Conservation (phyloP, 2,329 filamentous ascomycete genomes). For the Sporothrix luriei region DNA sequence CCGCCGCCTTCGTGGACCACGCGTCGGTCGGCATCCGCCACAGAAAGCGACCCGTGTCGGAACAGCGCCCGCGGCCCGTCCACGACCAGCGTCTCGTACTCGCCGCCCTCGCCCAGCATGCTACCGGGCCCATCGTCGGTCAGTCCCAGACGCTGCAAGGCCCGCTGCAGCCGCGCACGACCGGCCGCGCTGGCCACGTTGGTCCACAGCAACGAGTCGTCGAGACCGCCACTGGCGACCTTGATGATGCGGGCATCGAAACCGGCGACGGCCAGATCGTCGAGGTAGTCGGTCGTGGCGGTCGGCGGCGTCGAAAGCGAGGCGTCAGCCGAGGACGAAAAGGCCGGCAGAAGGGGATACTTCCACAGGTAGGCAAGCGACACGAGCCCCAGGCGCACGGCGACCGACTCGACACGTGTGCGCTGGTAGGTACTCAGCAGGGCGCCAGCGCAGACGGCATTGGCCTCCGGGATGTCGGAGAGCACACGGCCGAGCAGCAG, state of each 20-base stretch:
- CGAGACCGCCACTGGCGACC: slow-evolving; percentile 86
- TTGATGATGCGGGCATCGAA: slow-evolving; percentile 93
- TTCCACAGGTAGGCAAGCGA: slow-evolving; percentile 92
- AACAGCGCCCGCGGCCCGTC: slow-evolving; percentile 76
- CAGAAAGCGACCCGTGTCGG: slow-evolving; percentile 59
- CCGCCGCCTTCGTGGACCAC: slow-evolving; percentile 72
- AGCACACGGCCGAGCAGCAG: slow-evolving; percentile 71
- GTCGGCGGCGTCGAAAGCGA: not conserved
- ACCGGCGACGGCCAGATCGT: slow-evolving; percentile 76
- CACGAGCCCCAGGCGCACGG: slow-evolving; percentile 75
- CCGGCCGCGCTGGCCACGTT: slow-evolving; percentile 66
- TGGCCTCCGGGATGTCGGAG: slow-evolving; percentile 71
- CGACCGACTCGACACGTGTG: slow-evolving; percentile 91
- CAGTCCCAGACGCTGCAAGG: slow-evolving; percentile 68
- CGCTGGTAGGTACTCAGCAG: slow-evolving; percentile 95
- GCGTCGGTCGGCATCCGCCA: slow-evolving; percentile 57
- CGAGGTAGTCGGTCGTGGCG: slow-evolving; percentile 48
- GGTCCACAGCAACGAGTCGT: slow-evolving; percentile 77
- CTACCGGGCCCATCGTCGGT: slow-evolving; percentile 49
- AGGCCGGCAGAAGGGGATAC: slow-evolving; percentile 70
- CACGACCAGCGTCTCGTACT: slow-evolving; percentile 91
- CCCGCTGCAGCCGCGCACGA: slow-evolving; percentile 52
- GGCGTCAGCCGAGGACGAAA: not conserved
- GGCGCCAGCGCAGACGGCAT: slow-evolving; percentile 86
- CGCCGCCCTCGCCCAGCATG: slow-evolving; percentile 87